phyloP scores from a whole-genome alignment of 2,329 filamentous ascomycete genomes.

The Xylariales sp. region DNA sequence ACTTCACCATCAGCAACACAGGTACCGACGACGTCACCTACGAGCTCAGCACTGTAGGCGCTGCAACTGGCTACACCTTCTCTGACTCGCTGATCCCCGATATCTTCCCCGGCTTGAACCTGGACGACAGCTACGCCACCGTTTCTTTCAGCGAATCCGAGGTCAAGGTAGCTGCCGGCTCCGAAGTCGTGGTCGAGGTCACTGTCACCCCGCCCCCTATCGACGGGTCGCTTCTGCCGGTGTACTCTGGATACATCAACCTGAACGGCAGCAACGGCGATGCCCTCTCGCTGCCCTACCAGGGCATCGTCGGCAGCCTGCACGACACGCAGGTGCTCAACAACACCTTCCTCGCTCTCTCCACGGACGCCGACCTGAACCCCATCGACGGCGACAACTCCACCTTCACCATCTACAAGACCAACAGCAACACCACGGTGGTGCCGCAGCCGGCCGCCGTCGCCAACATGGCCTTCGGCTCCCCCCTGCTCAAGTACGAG shows the following conservation, averaged over 20 bases:
- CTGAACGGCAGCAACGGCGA: constrained; percentile 31
- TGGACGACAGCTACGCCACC: constrained; percentile 34
- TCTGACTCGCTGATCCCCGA: constrained; percentile 30
- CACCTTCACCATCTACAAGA: constrained; percentile 20
- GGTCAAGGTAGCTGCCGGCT: constrained; percentile 23
- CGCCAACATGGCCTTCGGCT: constrained; percentile 40
- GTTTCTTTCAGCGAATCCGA: constrained; percentile 33
- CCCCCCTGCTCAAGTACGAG: constrained; percentile 36
- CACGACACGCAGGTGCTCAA: constrained; percentile 29
- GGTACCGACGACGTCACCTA: constrained; percentile 45
- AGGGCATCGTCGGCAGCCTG: constrained; percentile 34
- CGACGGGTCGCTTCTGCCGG: constrained; percentile 34
- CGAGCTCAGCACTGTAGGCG: constrained; percentile 43
- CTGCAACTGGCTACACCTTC: constrained; percentile 51
- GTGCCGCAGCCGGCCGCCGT: constrained; percentile 34
- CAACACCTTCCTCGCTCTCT: constrained; percentile 28
- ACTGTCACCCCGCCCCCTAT: constrained; percentile 38
- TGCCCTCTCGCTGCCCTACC: constrained; percentile 31
- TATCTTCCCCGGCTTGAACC: constrained; percentile 39
- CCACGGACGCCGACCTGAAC: constrained; percentile 23
- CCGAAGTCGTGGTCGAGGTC: constrained; percentile 32
- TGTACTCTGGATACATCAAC: constrained; percentile 44
- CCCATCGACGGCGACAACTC: constrained; percentile 17
- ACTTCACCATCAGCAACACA: constrained; percentile 53
- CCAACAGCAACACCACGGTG: constrained; percentile 14